Conservation (phyloP, 1,139 yeast genomes). For the Suhomyces anneliseae region DNA sequence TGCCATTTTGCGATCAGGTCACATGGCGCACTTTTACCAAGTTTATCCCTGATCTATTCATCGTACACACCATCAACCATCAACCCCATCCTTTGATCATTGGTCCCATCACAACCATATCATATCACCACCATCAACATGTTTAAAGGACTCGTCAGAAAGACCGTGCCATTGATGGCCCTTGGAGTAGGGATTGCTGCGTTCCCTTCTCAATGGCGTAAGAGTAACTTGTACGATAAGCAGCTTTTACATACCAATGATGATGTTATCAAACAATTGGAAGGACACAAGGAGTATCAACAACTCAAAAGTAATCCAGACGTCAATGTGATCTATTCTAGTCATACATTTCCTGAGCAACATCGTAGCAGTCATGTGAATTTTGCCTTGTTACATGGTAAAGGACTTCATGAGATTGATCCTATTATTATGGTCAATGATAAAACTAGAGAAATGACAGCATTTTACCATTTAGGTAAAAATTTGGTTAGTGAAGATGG, state of each 20-base stretch:
- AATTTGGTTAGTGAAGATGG: slow-evolving; percentile 68
- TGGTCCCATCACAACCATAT: not conserved
- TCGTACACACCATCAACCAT: not conserved
- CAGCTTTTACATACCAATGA: slow-evolving; percentile 29
- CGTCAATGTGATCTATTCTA: slow-evolving; percentile 27
- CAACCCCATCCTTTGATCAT: not conserved
- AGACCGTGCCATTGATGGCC: slow-evolving; percentile 36
- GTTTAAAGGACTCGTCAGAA: slow-evolving; percentile 21
- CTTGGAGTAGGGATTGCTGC: slow-evolving; percentile 49
- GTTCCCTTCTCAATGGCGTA: slow-evolving; percentile 45
- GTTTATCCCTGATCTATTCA: not conserved
- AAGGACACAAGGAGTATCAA: slow-evolving; percentile 33
- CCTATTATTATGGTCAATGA: slow-evolving; percentile 58
- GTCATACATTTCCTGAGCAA: slow-evolving; percentile 56
- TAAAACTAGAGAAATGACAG: slow-evolving; percentile 42
- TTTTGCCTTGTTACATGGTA: slow-evolving; percentile 65
- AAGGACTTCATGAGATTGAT: slow-evolving; percentile 61
- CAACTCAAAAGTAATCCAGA: slow-evolving; percentile 28
- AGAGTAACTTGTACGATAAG: slow-evolving; percentile 21
- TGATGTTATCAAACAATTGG: slow-evolving; percentile 31
- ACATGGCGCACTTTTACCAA: too few species aligned
- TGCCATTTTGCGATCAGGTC: too few species aligned
- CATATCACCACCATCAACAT: slow-evolving; percentile 1
- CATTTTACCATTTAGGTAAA: slow-evolving; percentile 71
- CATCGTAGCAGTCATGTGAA: slow-evolving; percentile 65